Evolutionary conservation across 352 stramenopile species (phyloP), one percentile per base, ranked within the genome.

Genomic region (Phytopythium helicoides): DNA sequence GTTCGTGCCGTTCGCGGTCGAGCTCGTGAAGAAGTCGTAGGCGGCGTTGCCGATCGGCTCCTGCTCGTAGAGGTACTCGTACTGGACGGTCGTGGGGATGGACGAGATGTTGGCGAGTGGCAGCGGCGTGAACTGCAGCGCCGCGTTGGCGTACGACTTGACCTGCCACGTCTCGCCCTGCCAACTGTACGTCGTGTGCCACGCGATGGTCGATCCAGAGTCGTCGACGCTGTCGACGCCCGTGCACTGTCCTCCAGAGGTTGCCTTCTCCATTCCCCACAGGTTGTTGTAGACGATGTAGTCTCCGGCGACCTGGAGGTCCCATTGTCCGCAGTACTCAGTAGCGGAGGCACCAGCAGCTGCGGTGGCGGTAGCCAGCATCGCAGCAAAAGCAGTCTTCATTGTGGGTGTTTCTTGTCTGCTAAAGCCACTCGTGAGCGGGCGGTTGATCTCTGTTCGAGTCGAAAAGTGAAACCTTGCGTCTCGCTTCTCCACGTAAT

Each of bases 261-360:
- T 54, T 1, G 54, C 10, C 18, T 62, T 61, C 7, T 59, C 58
- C 37, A 61, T 59, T 31, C 59, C 62, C 66, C 66, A 75, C 12
- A 71, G 48, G 38, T 75, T 71, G 48, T 71, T 71, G 62, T 71
- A 75, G 6, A 75, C 26, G 34, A 62, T 71, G 58, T 66, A 75
- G 49, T 71, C 60, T 45, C 58, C 62, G 8, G 64, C 52, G 19
- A 47, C 44, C 8, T 37, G 34, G 6, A 49, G 60, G 28, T 64
- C 66, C 62, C 62, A 75, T 34, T 75, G 62, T n/a, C 62, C 66
- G 39, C 66, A 75, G 35, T 36, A 49, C 25, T 49, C 42, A 5
- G 62, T 47, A 11, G 59, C 55, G n/a, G 58, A 50, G 3, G 48
- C 5, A 9, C 9, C 44, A 2, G 53, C 34, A 2, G 45, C 52